Conservation (phyloP, 192 early-diverging fungal genomes). For the Coemansia sp. region DNA sequence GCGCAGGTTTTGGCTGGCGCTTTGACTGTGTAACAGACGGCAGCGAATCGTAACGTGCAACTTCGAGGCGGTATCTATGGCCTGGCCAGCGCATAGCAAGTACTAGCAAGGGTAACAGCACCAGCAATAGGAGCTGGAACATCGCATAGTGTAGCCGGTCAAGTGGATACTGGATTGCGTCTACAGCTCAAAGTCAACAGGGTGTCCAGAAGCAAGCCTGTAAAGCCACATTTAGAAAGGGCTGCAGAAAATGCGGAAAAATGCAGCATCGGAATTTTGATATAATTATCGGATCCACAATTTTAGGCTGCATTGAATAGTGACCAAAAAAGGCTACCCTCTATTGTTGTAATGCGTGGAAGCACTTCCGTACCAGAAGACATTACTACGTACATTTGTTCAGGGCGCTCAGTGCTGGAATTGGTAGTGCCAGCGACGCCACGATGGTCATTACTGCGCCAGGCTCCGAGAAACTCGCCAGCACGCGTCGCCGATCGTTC, state of each 20-base stretch:
- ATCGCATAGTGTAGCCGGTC: constrained; percentile 47
- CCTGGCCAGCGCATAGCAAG: background rate
- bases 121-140: constrained; percentile 39
- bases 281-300: background rate
- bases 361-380: background rate
- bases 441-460: constrained; percentile 24
- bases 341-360: background rate
- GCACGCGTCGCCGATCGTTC: constrained; percentile 1
- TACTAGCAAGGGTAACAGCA: constrained; percentile 11
- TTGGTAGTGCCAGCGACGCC: constrained; percentile 26
- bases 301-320: background rate
- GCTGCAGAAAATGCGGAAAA: background rate
- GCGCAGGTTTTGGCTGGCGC: background rate
- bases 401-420: constrained; percentile 35
- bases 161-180: constrained; percentile 33
- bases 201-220: background rate
- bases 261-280: background rate
- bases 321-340: background rate
- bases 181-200: constrained; percentile 19
- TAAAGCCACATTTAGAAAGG: background rate
- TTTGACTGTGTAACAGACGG: background rate
- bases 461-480: constrained; percentile 23
- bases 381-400: constrained; percentile 31
- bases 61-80: background rate
- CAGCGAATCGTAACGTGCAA: background rate